These are phyloP conservation scores for Plectosphaerella plurivora DNA, from an alignment of 2,329 filamentous ascomycete species.

Conservation along the genomic window DNA sequence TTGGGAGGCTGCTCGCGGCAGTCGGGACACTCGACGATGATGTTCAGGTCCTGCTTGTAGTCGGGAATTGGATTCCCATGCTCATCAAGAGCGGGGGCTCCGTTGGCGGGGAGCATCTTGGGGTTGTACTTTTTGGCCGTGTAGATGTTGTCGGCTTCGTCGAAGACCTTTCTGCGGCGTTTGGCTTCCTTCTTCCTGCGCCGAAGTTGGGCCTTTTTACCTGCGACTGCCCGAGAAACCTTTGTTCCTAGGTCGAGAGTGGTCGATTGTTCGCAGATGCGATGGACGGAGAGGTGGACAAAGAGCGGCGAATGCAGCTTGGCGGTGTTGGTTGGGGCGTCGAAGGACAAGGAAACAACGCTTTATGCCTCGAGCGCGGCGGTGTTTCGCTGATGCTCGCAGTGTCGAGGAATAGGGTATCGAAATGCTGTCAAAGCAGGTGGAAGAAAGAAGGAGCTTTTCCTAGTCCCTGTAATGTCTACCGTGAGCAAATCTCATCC, in stretches of 20 bases:
- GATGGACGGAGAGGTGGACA: slow-evolving; percentile 48
- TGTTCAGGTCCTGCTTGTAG: slow-evolving; percentile 83
- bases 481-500: not conserved
- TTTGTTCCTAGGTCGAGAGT: slow-evolving; percentile 8
- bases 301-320: slow-evolving; percentile 71
- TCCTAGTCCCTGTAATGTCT: not conserved
- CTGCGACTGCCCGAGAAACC: slow-evolving; percentile 19
- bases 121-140: slow-evolving; percentile 32
- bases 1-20: slow-evolving; percentile 92
- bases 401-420: too few species aligned
- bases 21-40: slow-evolving; percentile 80
- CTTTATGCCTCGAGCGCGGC: too few species aligned
- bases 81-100: slow-evolving; percentile 10
- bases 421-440: slow-evolving; percentile 1
- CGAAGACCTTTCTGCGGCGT: slow-evolving; percentile 31
- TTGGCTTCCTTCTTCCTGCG: slow-evolving; percentile 26
- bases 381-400: too few species aligned
- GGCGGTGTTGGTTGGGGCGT: slow-evolving; percentile 31
- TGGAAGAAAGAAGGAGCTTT: slow-evolving; percentile 6
- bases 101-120: slow-evolving; percentile 41
- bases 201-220: slow-evolving; percentile 27
- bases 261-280: slow-evolving; percentile 28
- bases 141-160: slow-evolving; percentile 38
- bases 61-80: slow-evolving; percentile 13
- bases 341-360: slow-evolving; percentile 1